Evolutionary conservation across 805 yeast genomes (phyloP).

Genomic region (Yarrowia porcina): DNA sequence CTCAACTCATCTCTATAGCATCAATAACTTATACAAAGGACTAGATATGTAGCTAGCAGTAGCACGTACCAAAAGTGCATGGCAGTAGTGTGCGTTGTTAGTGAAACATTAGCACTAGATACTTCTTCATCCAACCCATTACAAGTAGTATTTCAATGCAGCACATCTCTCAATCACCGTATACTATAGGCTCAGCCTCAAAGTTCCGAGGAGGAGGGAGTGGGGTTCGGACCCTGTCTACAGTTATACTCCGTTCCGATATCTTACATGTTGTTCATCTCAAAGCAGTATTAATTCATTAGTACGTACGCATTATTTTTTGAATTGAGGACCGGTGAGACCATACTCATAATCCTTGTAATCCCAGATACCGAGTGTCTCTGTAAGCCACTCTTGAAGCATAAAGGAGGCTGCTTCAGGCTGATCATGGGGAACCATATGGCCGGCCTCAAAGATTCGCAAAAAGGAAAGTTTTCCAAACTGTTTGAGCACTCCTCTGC

Average conservation of each 20-base stretch:
- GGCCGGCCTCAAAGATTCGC: constrained; percentile 80
- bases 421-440: constrained; percentile 89
- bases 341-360: constrained; percentile 1
- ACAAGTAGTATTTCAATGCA: too few relatives aligned
- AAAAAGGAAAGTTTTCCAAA: constrained; percentile 68
- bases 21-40: neutral
- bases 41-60: neutral
- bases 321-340: neutral
- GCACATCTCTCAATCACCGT: too few relatives aligned
- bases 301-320: neutral
- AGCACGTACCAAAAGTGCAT: too few relatives aligned
- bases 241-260: neutral
- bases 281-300: too few relatives aligned
- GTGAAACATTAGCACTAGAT: too few relatives aligned
- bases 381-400: constrained; percentile 67
- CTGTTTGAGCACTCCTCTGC: constrained; percentile 68
- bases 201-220: neutral
- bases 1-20: neutral
- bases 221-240: neutral
- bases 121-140: too few relatives aligned
- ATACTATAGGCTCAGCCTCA: neutral
- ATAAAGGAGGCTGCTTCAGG: constrained; percentile 68
- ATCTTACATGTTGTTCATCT: too few relatives aligned
- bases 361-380: constrained; percentile 41
- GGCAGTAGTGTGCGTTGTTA: too few relatives aligned